Evolutionary conservation across 805 yeast genomes (phyloP).

Genomic region (Lipomyces sp.): DNA sequence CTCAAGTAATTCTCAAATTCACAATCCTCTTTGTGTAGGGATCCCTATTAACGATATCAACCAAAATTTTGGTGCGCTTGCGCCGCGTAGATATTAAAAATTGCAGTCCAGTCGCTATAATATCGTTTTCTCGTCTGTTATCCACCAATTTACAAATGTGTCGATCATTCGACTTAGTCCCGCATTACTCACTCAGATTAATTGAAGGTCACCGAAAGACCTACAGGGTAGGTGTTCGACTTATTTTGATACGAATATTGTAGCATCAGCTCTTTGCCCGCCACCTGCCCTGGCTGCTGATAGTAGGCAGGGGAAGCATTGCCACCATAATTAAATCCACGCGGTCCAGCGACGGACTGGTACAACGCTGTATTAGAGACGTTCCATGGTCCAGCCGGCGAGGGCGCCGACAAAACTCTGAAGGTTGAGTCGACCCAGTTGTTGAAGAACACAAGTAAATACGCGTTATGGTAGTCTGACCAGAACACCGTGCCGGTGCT

Average conservation of each 20-base stretch:
- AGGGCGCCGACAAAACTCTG: slow-evolving; percentile 5
- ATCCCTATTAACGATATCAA: too few species aligned
- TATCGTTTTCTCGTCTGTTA: too few species aligned
- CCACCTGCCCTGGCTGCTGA: slow-evolving; percentile 9
- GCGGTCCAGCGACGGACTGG: slow-evolving; percentile 12
- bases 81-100: too few species aligned
- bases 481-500: slow-evolving; percentile 21
- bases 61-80: too few species aligned
- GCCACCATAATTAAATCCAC: slow-evolving; percentile 22
- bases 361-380: slow-evolving; percentile 8
- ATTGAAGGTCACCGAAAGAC: slow-evolving; percentile 3
- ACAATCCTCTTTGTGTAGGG: too few species aligned
- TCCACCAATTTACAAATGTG: too few species aligned
- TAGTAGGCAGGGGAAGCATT: slow-evolving; percentile 14
- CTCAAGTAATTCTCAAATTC: too few species aligned
- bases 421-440: slow-evolving; percentile 20
- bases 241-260: slow-evolving; percentile 19
- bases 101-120: neutral
- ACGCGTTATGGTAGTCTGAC: slow-evolving; percentile 22
- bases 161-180: too few species aligned
- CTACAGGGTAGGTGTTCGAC: slow-evolving; percentile 10
- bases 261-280: slow-evolving; percentile 15
- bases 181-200: neutral
- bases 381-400: slow-evolving; percentile 22
- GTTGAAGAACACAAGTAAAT: slow-evolving; percentile 16